A percentile compares a stretch with the other conserved stretches of the same genome.
Evolutionary conservation across 2,329 filamentous ascomycete species (phyloP).

Genomic region (Penicillium sp.): DNA sequence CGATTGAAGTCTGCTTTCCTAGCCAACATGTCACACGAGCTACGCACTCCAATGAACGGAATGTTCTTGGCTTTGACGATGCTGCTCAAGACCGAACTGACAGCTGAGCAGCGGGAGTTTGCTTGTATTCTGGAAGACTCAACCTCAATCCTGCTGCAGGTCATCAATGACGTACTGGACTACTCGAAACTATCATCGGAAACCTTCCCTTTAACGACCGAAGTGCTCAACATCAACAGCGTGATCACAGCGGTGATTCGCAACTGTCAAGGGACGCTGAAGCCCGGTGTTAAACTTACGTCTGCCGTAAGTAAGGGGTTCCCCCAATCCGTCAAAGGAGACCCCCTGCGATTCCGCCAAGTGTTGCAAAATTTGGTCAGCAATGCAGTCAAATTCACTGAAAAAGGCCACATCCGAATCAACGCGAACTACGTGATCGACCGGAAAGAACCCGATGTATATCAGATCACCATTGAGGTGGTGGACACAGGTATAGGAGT

Average conservation of each 20-base stretch:
- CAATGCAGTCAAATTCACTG: slow-evolving; percentile 65
- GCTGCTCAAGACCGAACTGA: slow-evolving; percentile 56
- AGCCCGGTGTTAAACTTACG: slow-evolving; percentile 50
- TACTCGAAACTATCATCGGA: slow-evolving; percentile 64
- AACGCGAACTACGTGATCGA: slow-evolving; percentile 44
- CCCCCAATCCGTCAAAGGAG: slow-evolving; percentile 55
- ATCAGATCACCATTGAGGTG: slow-evolving; percentile 54
- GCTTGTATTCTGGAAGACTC: slow-evolving; percentile 62
- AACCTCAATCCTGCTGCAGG: slow-evolving; percentile 58
- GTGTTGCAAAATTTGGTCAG: slow-evolving; percentile 63
- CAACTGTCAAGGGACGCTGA: slow-evolving; percentile 50
- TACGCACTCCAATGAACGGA: slow-evolving; percentile 65
- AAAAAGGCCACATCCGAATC: slow-evolving; percentile 55
- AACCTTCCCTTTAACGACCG: slow-evolving; percentile 58
- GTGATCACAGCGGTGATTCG: slow-evolving; percentile 53
- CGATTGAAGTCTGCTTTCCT: slow-evolving; percentile 63
- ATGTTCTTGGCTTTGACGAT: slow-evolving; percentile 62
- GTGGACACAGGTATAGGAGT: slow-evolving; percentile 59
- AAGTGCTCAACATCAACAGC: slow-evolving; percentile 52
- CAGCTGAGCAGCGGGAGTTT: slow-evolving; percentile 57
- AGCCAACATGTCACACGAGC: slow-evolving; percentile 66
- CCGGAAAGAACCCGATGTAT: slow-evolving; percentile 41
- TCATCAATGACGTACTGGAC: slow-evolving; percentile 69
- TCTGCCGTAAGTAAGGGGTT: slow-evolving; percentile 47
- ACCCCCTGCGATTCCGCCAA: slow-evolving; percentile 62